Conservation (phyloP, 176 grass and related monocot genomes). For the Cenchrus purpureus region DNA sequence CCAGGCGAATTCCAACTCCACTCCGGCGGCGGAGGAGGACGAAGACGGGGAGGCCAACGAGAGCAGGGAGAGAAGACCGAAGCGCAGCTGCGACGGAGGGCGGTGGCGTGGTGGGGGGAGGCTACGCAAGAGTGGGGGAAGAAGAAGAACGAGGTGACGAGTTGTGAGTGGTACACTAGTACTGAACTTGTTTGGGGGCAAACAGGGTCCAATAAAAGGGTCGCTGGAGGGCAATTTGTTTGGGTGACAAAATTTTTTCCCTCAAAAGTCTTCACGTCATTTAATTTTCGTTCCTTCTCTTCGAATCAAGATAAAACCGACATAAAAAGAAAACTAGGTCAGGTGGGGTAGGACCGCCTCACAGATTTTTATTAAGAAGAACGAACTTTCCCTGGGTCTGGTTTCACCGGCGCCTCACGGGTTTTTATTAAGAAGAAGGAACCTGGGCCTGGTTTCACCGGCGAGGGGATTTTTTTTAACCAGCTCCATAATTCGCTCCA, state of each 20-base stretch:
- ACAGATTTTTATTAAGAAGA: too few species aligned
- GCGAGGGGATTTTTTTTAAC: too few species aligned
- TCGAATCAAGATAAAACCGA: background rate
- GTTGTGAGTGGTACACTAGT: background rate
- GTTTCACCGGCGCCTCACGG: too few species aligned
- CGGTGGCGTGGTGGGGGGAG: background rate
- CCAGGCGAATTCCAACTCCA: slow-evolving; percentile 3
- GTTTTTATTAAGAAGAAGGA: too few species aligned
- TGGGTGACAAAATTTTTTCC: background rate
- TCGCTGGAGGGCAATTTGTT: background rate
- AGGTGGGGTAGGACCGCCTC: too few species aligned
- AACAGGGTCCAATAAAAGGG: background rate
- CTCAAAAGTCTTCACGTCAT: background rate
- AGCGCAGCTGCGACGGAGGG: background rate
- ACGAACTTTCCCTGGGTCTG: too few species aligned
- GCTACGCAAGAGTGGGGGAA: background rate
- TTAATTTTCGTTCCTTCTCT: background rate
- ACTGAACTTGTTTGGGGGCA: background rate
- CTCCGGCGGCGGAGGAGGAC: background rate
- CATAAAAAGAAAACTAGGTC: too few species aligned
- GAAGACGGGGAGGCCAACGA: too few species aligned
- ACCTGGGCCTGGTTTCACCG: too few species aligned
- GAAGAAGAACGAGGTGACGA: background rate
- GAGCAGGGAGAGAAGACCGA: background rate
- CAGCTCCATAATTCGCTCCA: too few species aligned